These are phyloP conservation scores for Glarea lozoyensis DNA, from an alignment of 495 filamentous ascomycete species.

Conservation along the genomic window DNA sequence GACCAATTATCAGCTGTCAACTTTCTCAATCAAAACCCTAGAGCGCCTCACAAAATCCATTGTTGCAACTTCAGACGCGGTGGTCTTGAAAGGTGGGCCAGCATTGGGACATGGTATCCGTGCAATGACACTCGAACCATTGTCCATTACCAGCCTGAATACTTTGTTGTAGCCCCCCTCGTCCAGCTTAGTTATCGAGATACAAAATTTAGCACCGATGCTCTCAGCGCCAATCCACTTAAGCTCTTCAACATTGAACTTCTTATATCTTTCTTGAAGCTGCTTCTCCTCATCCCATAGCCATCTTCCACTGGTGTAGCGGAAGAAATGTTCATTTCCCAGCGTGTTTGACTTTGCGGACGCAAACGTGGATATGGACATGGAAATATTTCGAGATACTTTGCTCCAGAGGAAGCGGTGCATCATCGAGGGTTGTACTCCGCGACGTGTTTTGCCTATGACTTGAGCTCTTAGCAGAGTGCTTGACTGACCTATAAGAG, in stretches of 20 bases:
- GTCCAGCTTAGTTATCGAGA: slow-evolving; percentile 22
- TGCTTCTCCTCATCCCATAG: slow-evolving; percentile 28
- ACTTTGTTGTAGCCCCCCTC: slow-evolving; percentile 34
- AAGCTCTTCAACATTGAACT: slow-evolving; percentile 28
- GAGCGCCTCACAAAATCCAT: slow-evolving; percentile 31
- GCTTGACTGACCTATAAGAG: no score
- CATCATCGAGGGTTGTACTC: no score
- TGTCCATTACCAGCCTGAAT: slow-evolving; percentile 31
- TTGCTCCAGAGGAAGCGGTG: neutral
- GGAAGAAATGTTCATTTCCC: slow-evolving; percentile 7
- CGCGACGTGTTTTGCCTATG: no score
- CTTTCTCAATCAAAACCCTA: slow-evolving; percentile 1
- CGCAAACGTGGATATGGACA: no score
- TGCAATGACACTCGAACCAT: slow-evolving; percentile 30
- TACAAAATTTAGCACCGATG: slow-evolving; percentile 26
- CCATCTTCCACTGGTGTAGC: slow-evolving; percentile 23
- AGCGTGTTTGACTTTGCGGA: slow-evolving; percentile 1
- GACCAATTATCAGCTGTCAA: neutral
- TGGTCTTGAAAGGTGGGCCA: slow-evolving; percentile 27
- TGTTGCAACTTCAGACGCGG: slow-evolving; percentile 33
- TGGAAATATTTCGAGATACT: slow-evolving; percentile 1
- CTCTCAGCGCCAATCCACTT: slow-evolving; percentile 27
- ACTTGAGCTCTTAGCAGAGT: no score
- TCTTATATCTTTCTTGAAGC: slow-evolving; percentile 23
- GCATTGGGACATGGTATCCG: slow-evolving; percentile 32